Percentiles rank a stretch among this genome's conserved stretches.
These are phyloP conservation scores for Camellia granthamiana DNA, from an alignment of 148 eudicot genomes.

Conservation along the genomic window DNA sequence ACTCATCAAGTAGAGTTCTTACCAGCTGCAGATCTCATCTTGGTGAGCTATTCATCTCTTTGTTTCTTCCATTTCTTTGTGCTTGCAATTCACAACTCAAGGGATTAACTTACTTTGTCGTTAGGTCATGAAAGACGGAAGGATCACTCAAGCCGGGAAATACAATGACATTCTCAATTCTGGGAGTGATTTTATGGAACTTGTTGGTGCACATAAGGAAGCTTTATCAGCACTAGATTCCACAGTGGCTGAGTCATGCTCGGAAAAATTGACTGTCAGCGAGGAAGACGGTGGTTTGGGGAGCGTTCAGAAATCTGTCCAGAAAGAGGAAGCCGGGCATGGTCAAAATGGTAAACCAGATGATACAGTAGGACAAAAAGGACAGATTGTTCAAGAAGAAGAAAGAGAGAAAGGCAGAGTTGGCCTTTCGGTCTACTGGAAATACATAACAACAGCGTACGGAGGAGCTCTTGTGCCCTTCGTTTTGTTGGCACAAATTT, in stretches of 20 bases:
- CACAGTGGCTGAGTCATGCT: slow-evolving; percentile 14
- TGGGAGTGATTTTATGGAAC: slow-evolving; percentile 50
- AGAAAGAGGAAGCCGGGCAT: slow-evolving; percentile 16
- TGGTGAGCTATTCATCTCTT: slow-evolving; percentile 29
- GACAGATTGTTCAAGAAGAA: slow-evolving; percentile 59
- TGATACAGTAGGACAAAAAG: slow-evolving; percentile 26
- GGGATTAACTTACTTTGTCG: not conserved
- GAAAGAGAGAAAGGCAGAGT: slow-evolving; percentile 62
- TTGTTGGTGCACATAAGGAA: slow-evolving; percentile 53
- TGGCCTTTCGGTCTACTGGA: slow-evolving; percentile 53
- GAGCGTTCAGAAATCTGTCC: slow-evolving; percentile 10
- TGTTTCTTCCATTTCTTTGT: not conserved
- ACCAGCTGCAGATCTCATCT: slow-evolving; percentile 48
- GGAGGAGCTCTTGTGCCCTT: slow-evolving; percentile 53
- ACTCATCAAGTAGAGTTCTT: slow-evolving; percentile 47
- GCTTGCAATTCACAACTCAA: not conserved
- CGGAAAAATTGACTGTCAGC: not conserved
- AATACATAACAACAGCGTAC: slow-evolving; percentile 49
- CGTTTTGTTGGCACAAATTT: slow-evolving; percentile 41
- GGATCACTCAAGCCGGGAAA: slow-evolving; percentile 48
- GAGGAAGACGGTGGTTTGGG: slow-evolving; percentile 6
- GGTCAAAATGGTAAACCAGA: slow-evolving; percentile 22
- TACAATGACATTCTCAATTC: slow-evolving; percentile 43
- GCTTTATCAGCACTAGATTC: slow-evolving; percentile 51
- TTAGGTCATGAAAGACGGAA: slow-evolving; percentile 54